phyloP scores from a whole-genome alignment of 257 asterid species.

The Vinca minor region DNA sequence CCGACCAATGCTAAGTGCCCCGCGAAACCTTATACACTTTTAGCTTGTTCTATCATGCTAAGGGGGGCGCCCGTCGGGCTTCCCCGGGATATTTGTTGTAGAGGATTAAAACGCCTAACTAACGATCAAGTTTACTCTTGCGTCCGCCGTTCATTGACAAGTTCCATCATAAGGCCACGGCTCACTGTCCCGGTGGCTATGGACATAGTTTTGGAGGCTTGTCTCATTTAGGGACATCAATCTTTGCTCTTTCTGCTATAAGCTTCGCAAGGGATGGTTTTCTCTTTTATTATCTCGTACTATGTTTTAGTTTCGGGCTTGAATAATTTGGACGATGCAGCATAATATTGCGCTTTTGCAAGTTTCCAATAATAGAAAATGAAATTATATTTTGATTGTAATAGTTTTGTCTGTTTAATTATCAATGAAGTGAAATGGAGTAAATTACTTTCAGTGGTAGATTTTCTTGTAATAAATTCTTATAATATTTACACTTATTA shows the following conservation, averaged over 20 bases:
- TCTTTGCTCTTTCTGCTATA: neutral
- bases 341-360: neutral
- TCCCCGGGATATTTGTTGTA: slow-evolving; percentile 1
- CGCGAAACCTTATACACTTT: neutral
- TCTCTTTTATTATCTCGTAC: neutral
- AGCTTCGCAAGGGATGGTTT: too few relatives aligned
- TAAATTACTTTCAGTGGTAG: neutral
- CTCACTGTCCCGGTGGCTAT: neutral
- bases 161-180: neutral
- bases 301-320: neutral
- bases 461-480: too few relatives aligned
- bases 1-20: neutral
- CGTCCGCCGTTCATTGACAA: neutral
- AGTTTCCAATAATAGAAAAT: neutral
- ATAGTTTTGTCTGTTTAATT: too few relatives aligned
- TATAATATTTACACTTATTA: too few relatives aligned
- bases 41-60: neutral
- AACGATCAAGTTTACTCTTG: neutral
- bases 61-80: neutral
- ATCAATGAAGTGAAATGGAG: neutral
- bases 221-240: neutral
- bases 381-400: too few relatives aligned
- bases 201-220: neutral
- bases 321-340: neutral
- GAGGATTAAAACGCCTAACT: neutral